Conservation (phyloP, 2,329 filamentous ascomycete species). For the Pestalotiopsis sp. region DNA sequence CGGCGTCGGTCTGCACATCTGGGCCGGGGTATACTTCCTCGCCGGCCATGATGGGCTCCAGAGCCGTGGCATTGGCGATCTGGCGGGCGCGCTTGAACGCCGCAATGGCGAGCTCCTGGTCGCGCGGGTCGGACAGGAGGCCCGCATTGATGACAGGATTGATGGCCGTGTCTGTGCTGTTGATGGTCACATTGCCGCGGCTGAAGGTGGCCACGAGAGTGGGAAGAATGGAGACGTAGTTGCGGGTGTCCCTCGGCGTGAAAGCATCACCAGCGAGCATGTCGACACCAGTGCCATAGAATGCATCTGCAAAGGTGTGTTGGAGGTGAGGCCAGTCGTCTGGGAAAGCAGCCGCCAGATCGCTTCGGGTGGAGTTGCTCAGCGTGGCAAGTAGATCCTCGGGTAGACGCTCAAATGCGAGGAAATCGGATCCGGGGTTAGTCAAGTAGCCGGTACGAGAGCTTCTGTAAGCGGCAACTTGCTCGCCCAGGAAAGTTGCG, state of each 20-base stretch:
- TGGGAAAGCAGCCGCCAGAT: slow-evolving; percentile 53
- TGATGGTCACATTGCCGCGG: slow-evolving; percentile 65
- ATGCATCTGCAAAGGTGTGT: not conserved
- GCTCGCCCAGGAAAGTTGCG: not conserved
- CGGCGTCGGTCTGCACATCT: slow-evolving; percentile 39
- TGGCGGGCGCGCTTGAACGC: slow-evolving; percentile 65
- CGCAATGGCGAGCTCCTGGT: slow-evolving; percentile 67
- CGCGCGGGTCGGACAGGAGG: slow-evolving; percentile 35
- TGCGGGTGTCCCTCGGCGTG: slow-evolving; percentile 26
- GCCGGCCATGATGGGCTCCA: slow-evolving; percentile 46
- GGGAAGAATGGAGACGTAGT: slow-evolving; percentile 31
- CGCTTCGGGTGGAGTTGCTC: slow-evolving; percentile 40
- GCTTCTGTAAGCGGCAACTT: not conserved
- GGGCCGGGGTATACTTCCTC: slow-evolving; percentile 39
- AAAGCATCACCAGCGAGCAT: not conserved
- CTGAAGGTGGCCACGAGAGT: slow-evolving; percentile 38
- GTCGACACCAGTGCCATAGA: not conserved
- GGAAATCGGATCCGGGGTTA: slow-evolving; percentile 40
- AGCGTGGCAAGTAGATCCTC: slow-evolving; percentile 19
- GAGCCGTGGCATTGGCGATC: slow-evolving; percentile 63
- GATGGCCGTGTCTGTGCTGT: slow-evolving; percentile 42
- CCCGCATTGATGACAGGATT: slow-evolving; percentile 34
- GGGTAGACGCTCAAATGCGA: slow-evolving; percentile 36
- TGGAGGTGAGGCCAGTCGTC: slow-evolving; percentile 15
- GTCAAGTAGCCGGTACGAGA: not conserved